Evolutionary conservation across 2,329 filamentous ascomycete genomes (phyloP).

Genomic region (Colletotrichum sp.): DNA sequence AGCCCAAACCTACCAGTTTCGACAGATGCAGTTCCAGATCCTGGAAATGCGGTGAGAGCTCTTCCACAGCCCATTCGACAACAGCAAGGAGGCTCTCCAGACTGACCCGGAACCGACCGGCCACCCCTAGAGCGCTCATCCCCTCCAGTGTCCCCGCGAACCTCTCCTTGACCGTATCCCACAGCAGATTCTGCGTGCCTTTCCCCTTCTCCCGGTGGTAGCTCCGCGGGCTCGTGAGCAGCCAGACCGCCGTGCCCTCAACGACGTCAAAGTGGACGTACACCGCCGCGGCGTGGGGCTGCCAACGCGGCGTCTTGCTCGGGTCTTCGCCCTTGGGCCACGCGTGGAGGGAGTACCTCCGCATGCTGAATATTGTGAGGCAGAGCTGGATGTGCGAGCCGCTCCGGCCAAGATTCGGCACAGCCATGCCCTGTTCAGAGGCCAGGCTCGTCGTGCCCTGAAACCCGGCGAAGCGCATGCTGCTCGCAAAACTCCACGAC

Average conservation of each 20-base stretch:
- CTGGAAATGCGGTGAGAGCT: background rate
- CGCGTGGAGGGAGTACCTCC: background rate
- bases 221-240: background rate
- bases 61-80: background rate
- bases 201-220: background rate
- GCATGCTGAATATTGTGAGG: constrained; percentile 2
- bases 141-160: background rate
- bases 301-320: background rate
- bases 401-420: background rate
- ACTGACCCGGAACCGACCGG: background rate
- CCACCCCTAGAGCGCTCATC: background rate
- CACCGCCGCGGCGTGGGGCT: background rate
- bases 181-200: background rate
- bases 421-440: background rate
- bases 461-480: constrained; percentile 4
- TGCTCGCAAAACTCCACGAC: background rate
- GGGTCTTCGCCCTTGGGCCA: background rate
- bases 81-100: background rate
- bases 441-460: background rate
- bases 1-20: background rate
- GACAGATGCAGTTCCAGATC: constrained; percentile 4
- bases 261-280: constrained; percentile 4
- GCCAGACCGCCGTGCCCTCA: constrained; percentile 8
- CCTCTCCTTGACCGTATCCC: background rate
- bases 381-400: background rate